Percentiles rank a stretch among this genome's conserved stretches.
phyloP scores from a whole-genome alignment of 2,329 filamentous ascomycete species.

The Ophiostoma sp. region DNA sequence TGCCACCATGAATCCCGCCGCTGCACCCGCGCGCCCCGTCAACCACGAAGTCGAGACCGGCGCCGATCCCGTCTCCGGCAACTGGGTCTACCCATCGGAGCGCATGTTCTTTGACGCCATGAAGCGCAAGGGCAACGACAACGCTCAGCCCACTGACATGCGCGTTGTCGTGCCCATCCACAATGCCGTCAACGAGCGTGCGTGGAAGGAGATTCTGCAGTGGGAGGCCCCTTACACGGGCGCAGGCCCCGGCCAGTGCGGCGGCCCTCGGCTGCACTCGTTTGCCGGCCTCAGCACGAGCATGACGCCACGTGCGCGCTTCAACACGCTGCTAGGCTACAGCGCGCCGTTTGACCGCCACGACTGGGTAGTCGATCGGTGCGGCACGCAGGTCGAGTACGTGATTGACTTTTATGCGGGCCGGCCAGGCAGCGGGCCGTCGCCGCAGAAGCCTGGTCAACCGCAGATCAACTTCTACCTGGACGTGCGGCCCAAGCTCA shows the following conservation, averaged over 20 bases:
- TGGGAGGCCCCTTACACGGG: slow-evolving; percentile 70
- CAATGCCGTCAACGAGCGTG: slow-evolving; percentile 95
- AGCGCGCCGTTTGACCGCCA: slow-evolving; percentile 89
- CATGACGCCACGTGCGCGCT: slow-evolving; percentile 74
- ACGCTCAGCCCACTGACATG: slow-evolving; percentile 68
- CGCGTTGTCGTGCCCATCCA: slow-evolving; percentile 91
- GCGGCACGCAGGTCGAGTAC: slow-evolving; percentile 80
- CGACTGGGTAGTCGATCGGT: slow-evolving; percentile 94
- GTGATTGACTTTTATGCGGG: slow-evolving; percentile 98
- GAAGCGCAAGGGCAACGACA: slow-evolving; percentile 79
- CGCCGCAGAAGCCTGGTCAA: slow-evolving; percentile 29
- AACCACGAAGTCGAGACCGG: slow-evolving; percentile 78
- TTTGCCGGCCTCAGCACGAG: slow-evolving; percentile 68
- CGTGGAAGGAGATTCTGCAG: slow-evolving; percentile 82
- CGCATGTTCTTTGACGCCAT: slow-evolving; percentile 98
- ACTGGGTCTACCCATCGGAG: slow-evolving; percentile 97
- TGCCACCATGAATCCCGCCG: slow-evolving; percentile 16
- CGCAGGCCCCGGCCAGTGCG: slow-evolving; percentile 52
- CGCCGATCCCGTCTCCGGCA: slow-evolving; percentile 62
- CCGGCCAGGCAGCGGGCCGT: slow-evolving; percentile 37
- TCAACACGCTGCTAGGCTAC: slow-evolving; percentile 84
- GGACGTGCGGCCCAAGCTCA: slow-evolving; percentile 63
- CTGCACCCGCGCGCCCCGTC: slow-evolving; percentile 35
- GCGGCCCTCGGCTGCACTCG: slow-evolving; percentile 73
- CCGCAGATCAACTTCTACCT: slow-evolving; percentile 56